phyloP scores from a whole-genome alignment of 441 rosid species.

The Croton setiger region DNA sequence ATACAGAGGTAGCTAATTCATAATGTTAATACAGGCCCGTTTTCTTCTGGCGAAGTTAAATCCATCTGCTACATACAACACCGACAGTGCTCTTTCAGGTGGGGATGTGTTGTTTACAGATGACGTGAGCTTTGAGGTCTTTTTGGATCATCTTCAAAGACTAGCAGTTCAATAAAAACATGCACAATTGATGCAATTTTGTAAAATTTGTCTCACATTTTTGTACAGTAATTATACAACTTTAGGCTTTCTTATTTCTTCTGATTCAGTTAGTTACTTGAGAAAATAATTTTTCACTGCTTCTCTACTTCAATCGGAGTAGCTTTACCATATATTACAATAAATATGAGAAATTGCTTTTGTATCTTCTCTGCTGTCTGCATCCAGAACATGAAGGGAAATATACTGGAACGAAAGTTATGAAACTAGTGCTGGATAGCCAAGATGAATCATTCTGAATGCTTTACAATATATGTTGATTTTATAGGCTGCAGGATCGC shows the following conservation, averaged over 20 bases:
- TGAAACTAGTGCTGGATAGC: not conserved
- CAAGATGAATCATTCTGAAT: not conserved
- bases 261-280: not conserved
- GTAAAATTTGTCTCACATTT: conserved; percentile 19
- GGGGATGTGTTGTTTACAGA: conserved; percentile 73
- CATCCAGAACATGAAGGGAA: no score
- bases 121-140: conserved; percentile 84
- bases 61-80: conserved; percentile 70
- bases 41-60: conserved; percentile 87
- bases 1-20: not conserved
- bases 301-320: no score
- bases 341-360: no score
- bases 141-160: conserved; percentile 88
- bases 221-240: conserved; percentile 28
- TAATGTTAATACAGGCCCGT: conserved; percentile 56
- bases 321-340: no score
- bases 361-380: no score
- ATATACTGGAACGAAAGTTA: no score
- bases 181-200: conserved; percentile 26
- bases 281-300: no score
- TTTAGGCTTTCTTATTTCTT: conserved; percentile 3
- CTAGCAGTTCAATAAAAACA: conserved; percentile 54
- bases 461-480: not conserved
- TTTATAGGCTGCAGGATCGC: not conserved
- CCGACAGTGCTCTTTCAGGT: conserved; percentile 37